phyloP scores from a whole-genome alignment of 75 land plant species.

The Picea glauca region DNA sequence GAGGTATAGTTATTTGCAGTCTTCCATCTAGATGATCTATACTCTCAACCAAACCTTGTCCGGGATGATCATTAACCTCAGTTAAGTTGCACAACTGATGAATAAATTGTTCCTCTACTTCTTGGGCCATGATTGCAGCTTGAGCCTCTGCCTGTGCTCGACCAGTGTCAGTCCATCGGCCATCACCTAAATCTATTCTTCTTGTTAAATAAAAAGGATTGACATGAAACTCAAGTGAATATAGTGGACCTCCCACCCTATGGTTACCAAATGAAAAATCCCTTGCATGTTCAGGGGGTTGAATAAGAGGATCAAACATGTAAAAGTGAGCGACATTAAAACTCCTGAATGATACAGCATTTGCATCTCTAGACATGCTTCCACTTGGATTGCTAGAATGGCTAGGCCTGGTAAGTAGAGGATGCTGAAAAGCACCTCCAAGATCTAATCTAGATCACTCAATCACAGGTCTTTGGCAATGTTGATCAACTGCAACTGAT shows the following conservation, averaged over 20 bases:
- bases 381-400: slow-evolving; percentile 15
- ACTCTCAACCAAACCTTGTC: not conserved
- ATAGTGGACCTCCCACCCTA: slow-evolving; percentile 13
- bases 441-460: slow-evolving; percentile 25
- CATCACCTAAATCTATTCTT: slow-evolving; percentile 13
- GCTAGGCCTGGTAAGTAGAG: slow-evolving; percentile 27
- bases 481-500: slow-evolving; percentile 19
- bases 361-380: slow-evolving; percentile 25
- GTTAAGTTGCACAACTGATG: slow-evolving; percentile 5
- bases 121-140: slow-evolving; percentile 14
- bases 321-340: no score
- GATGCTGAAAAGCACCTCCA: slow-evolving; percentile 42
- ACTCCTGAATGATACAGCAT: no score
- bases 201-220: slow-evolving; percentile 12
- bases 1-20: not conserved
- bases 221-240: slow-evolving; percentile 14
- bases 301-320: no score
- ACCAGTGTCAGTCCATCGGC: slow-evolving; percentile 22
- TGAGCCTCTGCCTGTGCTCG: slow-evolving; percentile 15
- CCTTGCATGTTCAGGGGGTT: no score
- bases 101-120: slow-evolving; percentile 12
- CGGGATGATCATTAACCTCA: not conserved
- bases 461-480: slow-evolving; percentile 15
- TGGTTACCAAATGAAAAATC: no score
- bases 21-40: not conserved